A percentile compares a stretch with the other conserved stretches of the same genome.
Evolutionary conservation across 139 green algal species (phyloP).

Genomic region (Yamagishiella unicocca): DNA sequence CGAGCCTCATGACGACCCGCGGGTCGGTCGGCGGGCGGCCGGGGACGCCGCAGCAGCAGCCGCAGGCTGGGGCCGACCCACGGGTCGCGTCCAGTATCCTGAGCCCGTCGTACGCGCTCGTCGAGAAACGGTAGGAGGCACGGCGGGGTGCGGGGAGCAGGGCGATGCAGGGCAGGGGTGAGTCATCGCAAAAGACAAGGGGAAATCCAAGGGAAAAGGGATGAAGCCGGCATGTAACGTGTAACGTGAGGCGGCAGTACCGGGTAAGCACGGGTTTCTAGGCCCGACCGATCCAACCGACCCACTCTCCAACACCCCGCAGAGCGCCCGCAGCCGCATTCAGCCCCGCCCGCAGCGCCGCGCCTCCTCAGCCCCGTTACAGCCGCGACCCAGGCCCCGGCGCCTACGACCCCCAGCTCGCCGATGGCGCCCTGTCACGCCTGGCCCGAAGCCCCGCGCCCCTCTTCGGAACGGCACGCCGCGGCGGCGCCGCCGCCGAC

Average conservation of each 20-base stretch:
- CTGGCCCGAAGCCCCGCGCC: neutral
- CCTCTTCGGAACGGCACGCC: constrained; percentile 1
- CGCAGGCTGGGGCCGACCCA: no score
- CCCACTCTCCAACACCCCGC: no score
- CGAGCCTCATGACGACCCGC: neutral
- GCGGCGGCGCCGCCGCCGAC: neutral
- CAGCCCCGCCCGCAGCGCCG: neutral
- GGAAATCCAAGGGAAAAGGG: no score
- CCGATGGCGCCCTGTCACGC: constrained; percentile 1
- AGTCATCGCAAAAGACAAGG: no score
- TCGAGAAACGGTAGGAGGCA: constrained; percentile 24
- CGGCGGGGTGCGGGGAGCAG: no score
- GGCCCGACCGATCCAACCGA: no score
- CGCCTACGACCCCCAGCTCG: neutral
- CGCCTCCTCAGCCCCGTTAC: constrained; percentile 10
- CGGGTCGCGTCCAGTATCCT: neutral
- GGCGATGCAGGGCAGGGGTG: no score
- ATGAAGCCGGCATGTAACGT: no score
- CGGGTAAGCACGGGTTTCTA: neutral
- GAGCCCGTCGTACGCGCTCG: neutral
- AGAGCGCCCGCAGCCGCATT: constrained; percentile 27
- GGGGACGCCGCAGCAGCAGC: neutral
- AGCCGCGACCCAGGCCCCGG: constrained; percentile 40
- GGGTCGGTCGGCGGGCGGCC: neutral
- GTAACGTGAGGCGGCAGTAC: no score